Evolutionary conservation across 805 yeast genomes (phyloP), one percentile per base, ranked within the genome.

Genomic region (Pichia heedii): DNA sequence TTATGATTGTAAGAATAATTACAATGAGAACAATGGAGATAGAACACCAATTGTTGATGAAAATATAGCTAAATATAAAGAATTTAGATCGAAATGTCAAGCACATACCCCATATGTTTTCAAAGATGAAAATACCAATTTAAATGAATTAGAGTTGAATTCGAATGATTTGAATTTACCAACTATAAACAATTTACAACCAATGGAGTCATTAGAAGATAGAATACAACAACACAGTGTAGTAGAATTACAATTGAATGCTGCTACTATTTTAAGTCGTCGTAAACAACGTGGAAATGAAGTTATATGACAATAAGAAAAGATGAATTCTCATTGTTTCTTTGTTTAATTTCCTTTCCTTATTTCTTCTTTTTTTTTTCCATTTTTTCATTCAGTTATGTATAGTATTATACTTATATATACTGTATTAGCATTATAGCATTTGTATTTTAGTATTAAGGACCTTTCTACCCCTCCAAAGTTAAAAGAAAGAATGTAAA

Each of bases 221-320:
- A 39, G 33, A 21, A 29, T 49, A 37, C 32, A 24, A 21, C 30
- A 37, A 19, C 47, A 46, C 32, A 36, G 41, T 13, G 35, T 40
- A 4, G 48, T 81, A 50, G 82, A 81, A 42, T 66, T 82, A 46
- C 77, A 74, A 47, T 59, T 82, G 54, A 77, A 77, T 44, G 81
- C 81, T 19, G 77, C 85, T 36, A 80, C 81, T 27, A 60, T 82
- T 47, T 62, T 82, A 33, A 73, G 77, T 37, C 66, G 87, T 43
- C 65, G 87, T 39, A 69, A 69, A 47, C 46, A 51, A 18, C 46
- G 24, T 16, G 21, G n/a, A 21, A 21, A 30, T 22, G 26, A 27
- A 35, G 37, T 35, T 22, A 8, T 13, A 7, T 15, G 16, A 12
- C 12, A 8, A n/a, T n/a, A n/a, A n/a, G n/a, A n/a, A n/a, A n/a